phyloP scores from a whole-genome alignment of 1,284 basidiomycete genomes.

The Sanghuangporus weigelae region DNA sequence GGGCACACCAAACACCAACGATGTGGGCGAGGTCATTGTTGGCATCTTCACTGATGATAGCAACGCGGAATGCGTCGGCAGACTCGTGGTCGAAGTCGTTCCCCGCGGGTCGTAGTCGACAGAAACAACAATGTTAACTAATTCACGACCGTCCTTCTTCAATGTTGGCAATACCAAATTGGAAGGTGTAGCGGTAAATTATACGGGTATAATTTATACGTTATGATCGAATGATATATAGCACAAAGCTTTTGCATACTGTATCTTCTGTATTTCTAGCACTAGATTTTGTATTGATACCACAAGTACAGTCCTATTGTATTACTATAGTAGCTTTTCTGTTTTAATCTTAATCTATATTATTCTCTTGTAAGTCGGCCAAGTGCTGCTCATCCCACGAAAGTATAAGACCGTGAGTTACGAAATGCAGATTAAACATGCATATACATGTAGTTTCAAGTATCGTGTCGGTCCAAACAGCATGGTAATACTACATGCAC shows the following conservation, averaged over 20 bases:
- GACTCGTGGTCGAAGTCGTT: constrained; percentile 55
- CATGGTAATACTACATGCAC: too few species aligned
- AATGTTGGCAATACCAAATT: not conserved
- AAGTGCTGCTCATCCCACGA: too few species aligned
- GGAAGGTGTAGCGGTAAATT: not conserved
- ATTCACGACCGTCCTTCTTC: not conserved
- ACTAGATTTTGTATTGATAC: not conserved
- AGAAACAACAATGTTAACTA: not conserved
- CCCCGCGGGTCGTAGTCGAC: constrained; percentile 27
- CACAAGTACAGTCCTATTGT: not conserved
- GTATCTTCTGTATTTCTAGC: constrained; percentile 1
- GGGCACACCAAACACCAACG: constrained; percentile 45
- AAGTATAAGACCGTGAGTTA: too few species aligned
- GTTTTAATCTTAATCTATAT: too few species aligned
- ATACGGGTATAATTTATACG: not conserved
- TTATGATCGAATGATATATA: not conserved
- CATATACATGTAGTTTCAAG: too few species aligned
- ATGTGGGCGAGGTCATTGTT: constrained; percentile 52
- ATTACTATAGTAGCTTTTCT: not conserved
- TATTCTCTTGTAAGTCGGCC: too few species aligned
- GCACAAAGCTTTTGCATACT: not conserved
- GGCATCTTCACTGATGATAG: constrained; percentile 47
- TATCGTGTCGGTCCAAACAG: too few species aligned
- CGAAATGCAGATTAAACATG: too few species aligned
- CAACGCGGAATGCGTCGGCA: constrained; percentile 45